Evolutionary conservation across 805 yeast genomes (phyloP).

Genomic region (Grigorovia humatica): DNA sequence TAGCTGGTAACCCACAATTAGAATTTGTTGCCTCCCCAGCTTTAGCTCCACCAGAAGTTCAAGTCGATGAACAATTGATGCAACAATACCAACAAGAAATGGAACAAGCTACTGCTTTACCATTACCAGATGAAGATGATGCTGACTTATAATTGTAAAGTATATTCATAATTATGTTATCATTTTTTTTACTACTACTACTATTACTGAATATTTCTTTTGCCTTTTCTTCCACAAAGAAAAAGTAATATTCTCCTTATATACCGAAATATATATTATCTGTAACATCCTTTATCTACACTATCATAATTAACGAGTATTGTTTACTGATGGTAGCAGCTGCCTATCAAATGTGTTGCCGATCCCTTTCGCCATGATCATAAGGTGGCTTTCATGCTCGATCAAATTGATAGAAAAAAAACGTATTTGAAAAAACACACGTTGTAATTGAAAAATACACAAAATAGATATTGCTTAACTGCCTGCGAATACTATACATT

Average conservation of each 20-base stretch:
- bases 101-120: conserved; percentile 99
- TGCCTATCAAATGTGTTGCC: no score
- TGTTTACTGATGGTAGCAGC: no score
- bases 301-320: not conserved
- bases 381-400: no score
- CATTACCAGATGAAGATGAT: conserved; percentile 99
- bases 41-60: conserved; percentile 98
- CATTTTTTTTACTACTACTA: no score
- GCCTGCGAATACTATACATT: no score
- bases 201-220: not conserved
- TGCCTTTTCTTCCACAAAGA: no score
- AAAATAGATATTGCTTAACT: no score
- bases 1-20: conserved; percentile 94
- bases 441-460: no score
- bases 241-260: not conserved
- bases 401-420: no score
- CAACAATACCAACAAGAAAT: conserved; percentile 98
- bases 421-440: no score
- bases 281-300: not conserved
- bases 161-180: not conserved
- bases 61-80: conserved; percentile 93
- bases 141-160: conserved; percentile 71
- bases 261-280: not conserved
- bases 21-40: conserved; percentile 99
- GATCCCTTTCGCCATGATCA: no score